Conservation (phyloP, 768 basidiomycete genomes). For the Agrocybe praecox region DNA sequence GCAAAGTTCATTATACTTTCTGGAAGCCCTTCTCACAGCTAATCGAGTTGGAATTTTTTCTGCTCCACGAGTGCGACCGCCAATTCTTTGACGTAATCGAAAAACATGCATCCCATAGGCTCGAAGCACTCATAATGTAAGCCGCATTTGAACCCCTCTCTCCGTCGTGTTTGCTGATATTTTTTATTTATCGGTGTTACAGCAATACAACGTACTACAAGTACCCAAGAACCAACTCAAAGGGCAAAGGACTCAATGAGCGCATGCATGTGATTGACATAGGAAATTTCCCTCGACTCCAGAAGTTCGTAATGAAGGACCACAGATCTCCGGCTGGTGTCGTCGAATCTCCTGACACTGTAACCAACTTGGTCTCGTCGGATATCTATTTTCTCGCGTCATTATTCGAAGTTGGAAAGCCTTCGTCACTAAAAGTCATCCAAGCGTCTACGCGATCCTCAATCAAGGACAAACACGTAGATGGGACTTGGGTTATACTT, state of each 20-base stretch:
- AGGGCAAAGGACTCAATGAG: not conserved
- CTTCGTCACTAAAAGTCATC: not conserved
- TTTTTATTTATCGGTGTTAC: not conserved
- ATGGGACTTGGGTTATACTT: not conserved
- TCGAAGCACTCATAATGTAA: not conserved
- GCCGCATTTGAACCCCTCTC: not conserved
- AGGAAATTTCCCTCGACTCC: not conserved
- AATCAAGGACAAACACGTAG: not conserved
- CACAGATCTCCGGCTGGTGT: too few species aligned
- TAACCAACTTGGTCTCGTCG: too few species aligned
- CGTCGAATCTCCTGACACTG: too few species aligned
- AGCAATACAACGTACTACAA: not conserved
- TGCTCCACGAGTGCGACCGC: not conserved
- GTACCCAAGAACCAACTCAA: not conserved
- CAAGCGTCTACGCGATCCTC: not conserved
- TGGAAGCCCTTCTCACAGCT: not conserved
- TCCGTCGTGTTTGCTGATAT: not conserved
- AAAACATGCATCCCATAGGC: not conserved
- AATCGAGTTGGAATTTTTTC: not conserved
- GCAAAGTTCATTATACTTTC: not conserved
- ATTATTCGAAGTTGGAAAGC: not conserved
- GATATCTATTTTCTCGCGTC: too few species aligned
- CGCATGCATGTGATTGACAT: not conserved
- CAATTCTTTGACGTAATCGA: not conserved
- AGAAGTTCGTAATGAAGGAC: too few species aligned